Percentiles rank a stretch among this genome's conserved stretches.
These are phyloP conservation scores for Microdochium trichocladiopsis DNA, from an alignment of 2,329 filamentous ascomycete genomes.

Conservation along the genomic window DNA sequence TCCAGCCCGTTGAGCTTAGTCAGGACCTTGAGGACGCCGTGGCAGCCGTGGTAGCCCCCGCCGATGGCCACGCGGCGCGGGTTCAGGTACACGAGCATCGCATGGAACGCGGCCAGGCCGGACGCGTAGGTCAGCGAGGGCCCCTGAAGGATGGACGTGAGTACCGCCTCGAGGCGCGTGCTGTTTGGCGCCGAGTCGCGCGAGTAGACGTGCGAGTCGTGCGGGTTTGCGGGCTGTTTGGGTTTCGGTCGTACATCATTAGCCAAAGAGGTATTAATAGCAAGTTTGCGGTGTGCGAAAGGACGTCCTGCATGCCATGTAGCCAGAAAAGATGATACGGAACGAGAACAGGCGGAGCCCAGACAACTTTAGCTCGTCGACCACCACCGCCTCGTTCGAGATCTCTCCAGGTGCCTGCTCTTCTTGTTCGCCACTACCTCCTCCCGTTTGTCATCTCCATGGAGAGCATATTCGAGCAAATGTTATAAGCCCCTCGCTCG, in stretches of 20 bases:
- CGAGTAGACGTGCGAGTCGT: constrained; percentile 74
- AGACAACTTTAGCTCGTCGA: no score
- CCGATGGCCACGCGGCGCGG: constrained; percentile 78
- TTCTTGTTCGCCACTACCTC: no score
- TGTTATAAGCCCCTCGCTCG: no score
- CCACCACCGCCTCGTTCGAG: no score
- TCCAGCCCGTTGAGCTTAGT: constrained; percentile 68
- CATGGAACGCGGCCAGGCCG: constrained; percentile 84
- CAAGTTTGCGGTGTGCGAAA: no score
- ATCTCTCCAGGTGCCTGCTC: no score
- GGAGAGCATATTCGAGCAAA: no score
- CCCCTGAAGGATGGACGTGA: constrained; percentile 64
- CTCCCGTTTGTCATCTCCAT: no score
- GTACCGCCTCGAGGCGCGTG: constrained; percentile 77
- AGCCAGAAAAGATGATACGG: no score
- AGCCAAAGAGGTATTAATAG: neutral
- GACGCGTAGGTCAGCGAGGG: constrained; percentile 73
- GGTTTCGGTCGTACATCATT: constrained; percentile 1
- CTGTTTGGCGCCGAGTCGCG: constrained; percentile 72
- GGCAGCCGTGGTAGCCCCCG: constrained; percentile 87
- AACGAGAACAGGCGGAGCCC: no score
- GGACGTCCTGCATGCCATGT: no score
- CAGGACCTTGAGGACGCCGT: constrained; percentile 72
- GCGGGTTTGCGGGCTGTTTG: constrained; percentile 37
- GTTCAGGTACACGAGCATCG: constrained; percentile 74